These are phyloP conservation scores for Erodium maritimum DNA, from an alignment of 345 rosid genomes.

Conservation along the genomic window DNA sequence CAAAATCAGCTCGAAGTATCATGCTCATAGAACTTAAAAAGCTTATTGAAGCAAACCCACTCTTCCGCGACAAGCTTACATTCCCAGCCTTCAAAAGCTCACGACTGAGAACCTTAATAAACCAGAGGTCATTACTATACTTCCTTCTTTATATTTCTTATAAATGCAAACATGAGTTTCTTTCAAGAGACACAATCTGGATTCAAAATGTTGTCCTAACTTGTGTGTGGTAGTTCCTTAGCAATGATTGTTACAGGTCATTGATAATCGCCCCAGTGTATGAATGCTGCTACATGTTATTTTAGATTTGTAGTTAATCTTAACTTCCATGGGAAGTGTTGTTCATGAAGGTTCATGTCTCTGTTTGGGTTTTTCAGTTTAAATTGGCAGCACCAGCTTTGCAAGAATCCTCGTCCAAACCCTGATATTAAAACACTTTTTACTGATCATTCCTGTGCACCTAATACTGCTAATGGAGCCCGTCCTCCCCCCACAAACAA, in stretches of 20 bases:
- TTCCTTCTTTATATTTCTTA: slow-evolving; percentile 3
- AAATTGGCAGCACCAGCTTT: slow-evolving; percentile 94
- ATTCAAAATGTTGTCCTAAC: not conserved
- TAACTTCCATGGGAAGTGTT: not conserved
- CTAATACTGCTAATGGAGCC: slow-evolving; percentile 58
- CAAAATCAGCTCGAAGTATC: slow-evolving; percentile 57
- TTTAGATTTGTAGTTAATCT: slow-evolving; percentile 2
- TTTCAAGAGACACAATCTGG: not conserved
- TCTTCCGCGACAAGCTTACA: slow-evolving; percentile 60
- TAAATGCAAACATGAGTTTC: not conserved
- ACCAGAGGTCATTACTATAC: slow-evolving; percentile 51
- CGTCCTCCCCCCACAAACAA: slow-evolving; percentile 51
- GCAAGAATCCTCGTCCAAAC: slow-evolving; percentile 83
- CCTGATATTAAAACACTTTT: slow-evolving; percentile 90
- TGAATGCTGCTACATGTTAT: not conserved
- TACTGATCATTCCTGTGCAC: slow-evolving; percentile 62
- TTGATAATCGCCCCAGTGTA: not conserved
- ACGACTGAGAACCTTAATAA: slow-evolving; percentile 68
- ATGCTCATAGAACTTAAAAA: slow-evolving; percentile 63
- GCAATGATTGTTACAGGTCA: not conserved
- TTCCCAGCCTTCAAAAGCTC: slow-evolving; percentile 61
- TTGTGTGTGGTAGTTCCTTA: not conserved
- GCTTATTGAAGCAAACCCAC: slow-evolving; percentile 70
- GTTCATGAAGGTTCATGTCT: slow-evolving; percentile 11
- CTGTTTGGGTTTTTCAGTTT: slow-evolving; percentile 35